Conservation (phyloP, 2,329 filamentous ascomycete species). For the Botrytis tulipae region DNA sequence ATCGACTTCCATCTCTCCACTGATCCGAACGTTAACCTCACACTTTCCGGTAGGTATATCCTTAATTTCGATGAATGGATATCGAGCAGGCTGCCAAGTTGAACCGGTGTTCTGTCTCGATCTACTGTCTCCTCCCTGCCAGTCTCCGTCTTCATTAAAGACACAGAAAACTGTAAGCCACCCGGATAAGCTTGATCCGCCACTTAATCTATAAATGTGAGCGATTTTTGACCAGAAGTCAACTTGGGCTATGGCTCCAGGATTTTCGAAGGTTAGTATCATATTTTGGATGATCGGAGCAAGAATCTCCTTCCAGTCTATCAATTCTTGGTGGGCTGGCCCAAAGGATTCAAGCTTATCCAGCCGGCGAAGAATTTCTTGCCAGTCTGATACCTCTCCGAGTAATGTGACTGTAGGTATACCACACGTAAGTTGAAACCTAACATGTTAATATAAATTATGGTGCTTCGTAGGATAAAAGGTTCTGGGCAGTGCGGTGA, state of each 20-base stretch:
- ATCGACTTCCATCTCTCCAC: background rate
- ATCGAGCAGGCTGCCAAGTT: background rate
- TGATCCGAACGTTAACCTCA: background rate
- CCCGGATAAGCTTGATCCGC: background rate
- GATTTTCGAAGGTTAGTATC: background rate
- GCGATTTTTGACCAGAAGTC: background rate
- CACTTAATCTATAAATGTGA: background rate
- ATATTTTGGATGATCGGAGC: background rate
- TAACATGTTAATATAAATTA: background rate
- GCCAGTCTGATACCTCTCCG: background rate
- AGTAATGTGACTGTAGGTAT: background rate
- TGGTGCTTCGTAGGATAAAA: background rate
- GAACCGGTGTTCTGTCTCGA: background rate
- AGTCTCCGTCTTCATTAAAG: background rate
- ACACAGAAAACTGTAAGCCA: background rate
- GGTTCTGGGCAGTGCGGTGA: background rate
- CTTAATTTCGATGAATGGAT: background rate
- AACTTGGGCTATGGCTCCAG: background rate
- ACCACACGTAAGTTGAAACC: fast-evolving
- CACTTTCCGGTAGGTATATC: background rate
- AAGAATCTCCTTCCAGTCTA: background rate
- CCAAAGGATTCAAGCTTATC: background rate
- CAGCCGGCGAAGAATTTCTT: background rate
- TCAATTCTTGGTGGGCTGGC: background rate
- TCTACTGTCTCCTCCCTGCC: background rate